Evolutionary conservation across 2,329 filamentous ascomycete genomes (phyloP), one percentile per base, ranked within the genome.

Genomic region (Sclerotinia subarctica): DNA sequence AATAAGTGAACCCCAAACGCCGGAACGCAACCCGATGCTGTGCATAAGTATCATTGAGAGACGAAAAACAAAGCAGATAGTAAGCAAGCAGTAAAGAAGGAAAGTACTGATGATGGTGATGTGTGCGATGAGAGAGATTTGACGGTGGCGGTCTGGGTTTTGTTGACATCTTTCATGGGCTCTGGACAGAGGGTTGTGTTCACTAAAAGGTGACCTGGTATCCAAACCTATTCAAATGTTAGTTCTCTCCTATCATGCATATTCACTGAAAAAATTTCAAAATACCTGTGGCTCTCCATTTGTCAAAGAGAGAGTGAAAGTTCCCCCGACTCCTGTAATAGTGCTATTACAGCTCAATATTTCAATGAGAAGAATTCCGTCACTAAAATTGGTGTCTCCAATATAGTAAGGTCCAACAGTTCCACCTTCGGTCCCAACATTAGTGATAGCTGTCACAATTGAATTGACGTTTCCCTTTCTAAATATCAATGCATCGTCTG

Each of bases 391-490:
- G 24, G 70, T 72, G 46, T 70, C 70, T 26, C 46, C 62, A 8
- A 71, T 54, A 6, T 57, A 54, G 46, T 70, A 70, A 17, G 70
- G 70, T 5, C 70, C 70, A 6, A 69, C 54, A 26, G 65, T n/a
- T 15, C 24, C 38, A 24, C 68, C 58, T 1, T 52, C 52, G 19
- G 19, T 47, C 7, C 70, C 70, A 8, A 56, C 57, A 58, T 72
- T 72, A 10, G 70, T 72, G 19, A 71, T 17, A 15, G 64, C 68
- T 7, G 68, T 57, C 17, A 72, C 64, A 13, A 67, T 65, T 5
- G 52, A 56, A 26, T 58, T n/a, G 13, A 70, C 70, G n/a, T 70
- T 56, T 17, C 70, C 70, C 26, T 71, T 71, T 8, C 70, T 69
- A 38, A 71, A 66, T 8, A 69, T 70, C n/a, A 72, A 35, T 44